Percentiles rank a stretch among this genome's conserved stretches.
These are phyloP conservation scores for Phaeomoniella chlamydospora DNA, from an alignment of 2,329 filamentous ascomycete genomes.

Conservation along the genomic window DNA sequence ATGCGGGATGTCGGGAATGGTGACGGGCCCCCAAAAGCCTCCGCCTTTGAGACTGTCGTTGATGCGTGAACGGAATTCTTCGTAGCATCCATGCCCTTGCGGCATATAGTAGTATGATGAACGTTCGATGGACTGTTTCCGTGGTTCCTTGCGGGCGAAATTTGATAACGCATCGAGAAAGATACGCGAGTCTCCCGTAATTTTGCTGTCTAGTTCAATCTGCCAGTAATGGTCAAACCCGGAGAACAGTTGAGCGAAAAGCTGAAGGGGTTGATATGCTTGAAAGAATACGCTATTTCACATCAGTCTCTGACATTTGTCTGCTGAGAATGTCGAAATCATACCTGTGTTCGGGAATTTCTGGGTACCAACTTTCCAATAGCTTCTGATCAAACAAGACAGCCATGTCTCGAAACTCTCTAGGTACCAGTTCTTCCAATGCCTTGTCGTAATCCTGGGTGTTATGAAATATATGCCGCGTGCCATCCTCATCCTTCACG, in stretches of 20 bases:
- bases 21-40: conserved; percentile 14
- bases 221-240: conserved; percentile 55
- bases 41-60: conserved; percentile 38
- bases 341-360: conserved; percentile 14
- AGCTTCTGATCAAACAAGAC: conserved; percentile 16
- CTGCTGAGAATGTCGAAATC: too few species aligned
- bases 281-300: conserved; percentile 13
- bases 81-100: conserved; percentile 52
- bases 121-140: conserved; percentile 60
- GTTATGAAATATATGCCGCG: conserved; percentile 12
- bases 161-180: conserved; percentile 53
- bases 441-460: conserved; percentile 44
- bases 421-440: conserved; percentile 39
- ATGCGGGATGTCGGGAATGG: conserved; percentile 10
- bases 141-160: conserved; percentile 54
- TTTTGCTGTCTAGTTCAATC: conserved; percentile 54
- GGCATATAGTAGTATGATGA: conserved; percentile 65
- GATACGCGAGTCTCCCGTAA: conserved; percentile 53
- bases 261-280: conserved; percentile 42
- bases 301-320: too few species aligned
- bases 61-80: conserved; percentile 55
- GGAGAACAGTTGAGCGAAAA: conserved; percentile 47
- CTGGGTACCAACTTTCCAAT: conserved; percentile 15
- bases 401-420: conserved; percentile 16
- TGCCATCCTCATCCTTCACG: conserved; percentile 49